Base-by-base conservation (phyloP, 495 filamentous ascomycete genomes). In the Podospora conica region DNA sequence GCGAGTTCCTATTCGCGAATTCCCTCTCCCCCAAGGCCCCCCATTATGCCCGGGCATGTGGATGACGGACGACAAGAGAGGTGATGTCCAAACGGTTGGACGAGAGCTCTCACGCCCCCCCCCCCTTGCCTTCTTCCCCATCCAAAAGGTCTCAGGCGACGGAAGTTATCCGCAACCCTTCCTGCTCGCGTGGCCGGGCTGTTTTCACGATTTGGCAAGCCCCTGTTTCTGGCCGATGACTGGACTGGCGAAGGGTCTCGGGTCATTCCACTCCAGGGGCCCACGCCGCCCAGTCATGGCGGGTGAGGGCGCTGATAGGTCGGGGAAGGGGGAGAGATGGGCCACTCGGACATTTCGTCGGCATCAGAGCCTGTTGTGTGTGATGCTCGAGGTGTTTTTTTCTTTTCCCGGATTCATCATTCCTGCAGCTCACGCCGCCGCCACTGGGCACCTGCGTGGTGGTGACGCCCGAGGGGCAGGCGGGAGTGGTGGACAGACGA, bases 121-220 rank as follows among this genome's bases (percentile, higher is more conserved):
- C 33, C 53, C 53, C 20, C 54, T 21, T 22, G 54, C 29, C 29
- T 59, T 59, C 57, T n/a, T 25, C 57, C 25, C 27, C 57, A 9
- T 25, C 5, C 28, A n/a, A 21, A 7, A 56, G 15, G 54, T 20
- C 18, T 21, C 54, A 21, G 56, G 23, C n/a, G 56, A 18, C 25
- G 25, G 58, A 29, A 29, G 28, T 48, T 18, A 48, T 48, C 40
- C 40, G 40, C 40, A 48, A 31, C 29, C 28, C 28, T 8, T 29
- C 28, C 28, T 29, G 60, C 60, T 63, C 61, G 61, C 61, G 61
- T 63, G 61, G 61, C 61, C 61, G 61, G 61, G 61, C 61, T 21
- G 55, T 63, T 63, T 63, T 55, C 24, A 54, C 53, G 53, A 48
- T n/a, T 55, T 11, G 12, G 6, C 9, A 23, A 20, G 9, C 53